Evolutionary conservation across 2,329 filamentous ascomycete species (phyloP), one percentile per base, ranked within the genome.

Genomic region (Alternaria sp.): DNA sequence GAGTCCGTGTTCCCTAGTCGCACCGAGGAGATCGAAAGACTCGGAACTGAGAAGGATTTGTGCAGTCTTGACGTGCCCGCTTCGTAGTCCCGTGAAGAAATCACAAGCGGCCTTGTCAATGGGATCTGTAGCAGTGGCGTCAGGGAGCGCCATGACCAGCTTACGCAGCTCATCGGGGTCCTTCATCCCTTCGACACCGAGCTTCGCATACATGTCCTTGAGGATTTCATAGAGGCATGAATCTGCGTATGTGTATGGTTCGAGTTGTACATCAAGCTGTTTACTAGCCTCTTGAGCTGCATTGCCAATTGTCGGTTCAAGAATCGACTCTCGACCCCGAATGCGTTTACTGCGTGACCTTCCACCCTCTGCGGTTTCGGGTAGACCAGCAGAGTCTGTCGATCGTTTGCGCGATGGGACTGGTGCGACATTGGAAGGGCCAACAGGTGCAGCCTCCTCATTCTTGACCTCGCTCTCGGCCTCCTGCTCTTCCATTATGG

Each of bases 321-420:
- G 82, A 54, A 85, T 81, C 9, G 86, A 86, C 66, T 89, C 88
- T 64, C 88, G 83, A 28, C 87, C 86, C 56, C 87, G 85, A 17
- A 88, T 85, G 36, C 88, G 84, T 70, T 88, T 88, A 74, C 88
- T 89, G 70, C 88, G 87, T 12, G 81, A 80, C 51, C 88, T 83
- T 19, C 84, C 83, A 54, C 85, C 85, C 64, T 90, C 88, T 12
- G 80, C 80, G 12, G 82, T 83, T 55, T 90, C 88, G 3, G 87
- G 83, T 26, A 89, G 81, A 10, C 86, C 86, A 52, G 87, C 86
- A 19, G 85, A 86, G 55, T 88, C 86, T 13, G 86, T 87, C 3
- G 88, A 89, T 60, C 88, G 82, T 75, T 90, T 90, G 19, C 88
- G 83, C 21, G 83, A 83, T 11, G 80, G 80, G 5, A 79, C 71